Conservation (phyloP, 768 basidiomycete species). For the Rhodotorula toruloides region DNA sequence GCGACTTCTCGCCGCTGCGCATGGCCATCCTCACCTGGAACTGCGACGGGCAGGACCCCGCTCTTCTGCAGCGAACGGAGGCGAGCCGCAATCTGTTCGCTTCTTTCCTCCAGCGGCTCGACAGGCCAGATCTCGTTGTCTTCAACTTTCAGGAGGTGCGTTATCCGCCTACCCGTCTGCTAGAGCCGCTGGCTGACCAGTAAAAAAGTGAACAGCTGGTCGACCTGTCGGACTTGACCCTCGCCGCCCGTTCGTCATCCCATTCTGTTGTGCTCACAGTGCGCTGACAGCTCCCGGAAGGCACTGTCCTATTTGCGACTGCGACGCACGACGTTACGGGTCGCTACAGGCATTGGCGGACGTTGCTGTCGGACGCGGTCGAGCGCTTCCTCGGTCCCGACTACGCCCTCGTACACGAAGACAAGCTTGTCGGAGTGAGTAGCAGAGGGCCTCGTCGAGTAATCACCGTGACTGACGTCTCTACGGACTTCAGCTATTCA, state of each 20-base stretch:
- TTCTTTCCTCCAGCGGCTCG: slow-evolving; percentile 52
- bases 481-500: slow-evolving; percentile 54
- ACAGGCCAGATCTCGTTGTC: slow-evolving; percentile 74
- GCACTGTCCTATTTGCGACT: slow-evolving; percentile 73
- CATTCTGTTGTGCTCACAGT: background rate
- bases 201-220: slow-evolving; percentile 48
- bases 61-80: slow-evolving; percentile 67
- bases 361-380: slow-evolving; percentile 66
- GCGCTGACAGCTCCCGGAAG: slow-evolving; percentile 44
- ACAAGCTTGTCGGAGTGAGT: slow-evolving; percentile 70
- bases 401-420: slow-evolving; percentile 72
- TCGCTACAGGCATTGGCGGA: slow-evolving; percentile 82
- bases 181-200: background rate
- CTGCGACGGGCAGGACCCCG: slow-evolving; percentile 63
- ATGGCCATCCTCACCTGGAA: slow-evolving; percentile 87
- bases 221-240: slow-evolving; percentile 80
- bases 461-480: no score
- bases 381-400: slow-evolving; percentile 64
- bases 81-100: slow-evolving; percentile 32
- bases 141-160: slow-evolving; percentile 89
- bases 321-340: slow-evolving; percentile 80
- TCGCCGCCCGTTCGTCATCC: slow-evolving; percentile 61
- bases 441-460: background rate
- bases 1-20: slow-evolving; percentile 67
- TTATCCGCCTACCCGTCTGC: no score